These are phyloP conservation scores for Rhodotorula sp. DNA, from an alignment of 1,284 basidiomycete species.

Conservation along the genomic window DNA sequence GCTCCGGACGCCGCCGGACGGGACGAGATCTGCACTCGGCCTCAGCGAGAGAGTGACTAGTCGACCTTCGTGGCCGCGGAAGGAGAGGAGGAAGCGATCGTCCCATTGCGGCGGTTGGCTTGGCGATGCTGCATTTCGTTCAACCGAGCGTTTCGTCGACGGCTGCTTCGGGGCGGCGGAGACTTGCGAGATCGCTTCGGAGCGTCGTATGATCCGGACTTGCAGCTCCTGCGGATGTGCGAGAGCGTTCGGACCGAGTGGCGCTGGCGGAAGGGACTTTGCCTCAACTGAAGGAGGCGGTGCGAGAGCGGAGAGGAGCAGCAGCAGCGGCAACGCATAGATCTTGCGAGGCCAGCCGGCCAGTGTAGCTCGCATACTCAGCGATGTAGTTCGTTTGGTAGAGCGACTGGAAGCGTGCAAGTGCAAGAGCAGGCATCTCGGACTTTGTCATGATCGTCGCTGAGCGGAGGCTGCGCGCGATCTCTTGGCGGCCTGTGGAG, in stretches of 20 bases:
- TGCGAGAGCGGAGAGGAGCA: neutral
- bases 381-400: neutral
- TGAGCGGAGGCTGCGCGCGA: too few relatives aligned
- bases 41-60: constrained; percentile 40
- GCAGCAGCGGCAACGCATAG: neutral
- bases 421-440: too few relatives aligned
- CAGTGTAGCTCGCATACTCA: neutral
- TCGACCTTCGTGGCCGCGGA: constrained; percentile 24
- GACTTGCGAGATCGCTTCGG: neutral
- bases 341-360: neutral
- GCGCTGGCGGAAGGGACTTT: constrained; percentile 12
- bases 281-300: neutral
- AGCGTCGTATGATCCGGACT: constrained; percentile 13
- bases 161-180: too few relatives aligned
- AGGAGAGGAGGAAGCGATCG: constrained; percentile 36
- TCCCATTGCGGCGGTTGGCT: constrained; percentile 20
- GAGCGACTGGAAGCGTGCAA: too few relatives aligned
- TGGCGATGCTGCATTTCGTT: neutral
- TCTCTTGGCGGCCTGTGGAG: too few relatives aligned
- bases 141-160: too few relatives aligned
- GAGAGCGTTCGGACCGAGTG: constrained; percentile 24
- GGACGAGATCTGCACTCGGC: constrained; percentile 41
- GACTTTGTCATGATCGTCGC: too few relatives aligned
- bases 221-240: constrained; percentile 15
- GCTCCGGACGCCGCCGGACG: constrained; percentile 38